Percentiles rank a stretch among this genome's conserved stretches.
These are phyloP conservation scores for Akanthomyces lecanii DNA, from an alignment of 2,329 filamentous ascomycete species.

Conservation along the genomic window DNA sequence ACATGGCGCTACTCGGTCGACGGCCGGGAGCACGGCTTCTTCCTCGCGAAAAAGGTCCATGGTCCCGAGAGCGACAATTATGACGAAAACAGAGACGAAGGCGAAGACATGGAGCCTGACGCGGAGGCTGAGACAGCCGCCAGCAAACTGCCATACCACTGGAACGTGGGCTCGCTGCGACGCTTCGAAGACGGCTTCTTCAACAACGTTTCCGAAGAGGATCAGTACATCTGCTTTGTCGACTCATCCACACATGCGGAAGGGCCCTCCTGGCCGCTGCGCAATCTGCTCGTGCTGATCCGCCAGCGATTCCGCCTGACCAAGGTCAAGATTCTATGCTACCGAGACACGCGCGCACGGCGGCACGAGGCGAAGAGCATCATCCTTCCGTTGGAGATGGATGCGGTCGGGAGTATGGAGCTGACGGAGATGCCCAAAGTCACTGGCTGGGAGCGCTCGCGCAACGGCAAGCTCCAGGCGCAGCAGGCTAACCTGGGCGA, in stretches of 20 bases:
- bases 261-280: slow-evolving; percentile 86
- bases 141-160: slow-evolving; percentile 59
- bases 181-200: slow-evolving; percentile 89
- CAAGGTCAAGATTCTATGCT: slow-evolving; percentile 81
- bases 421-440: slow-evolving; percentile 71
- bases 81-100: slow-evolving; percentile 18
- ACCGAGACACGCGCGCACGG: slow-evolving; percentile 74
- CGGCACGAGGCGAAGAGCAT: slow-evolving; percentile 79
- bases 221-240: slow-evolving; percentile 80
- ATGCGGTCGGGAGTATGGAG: slow-evolving; percentile 40
- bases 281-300: slow-evolving; percentile 83
- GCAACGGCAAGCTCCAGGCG: slow-evolving; percentile 70
- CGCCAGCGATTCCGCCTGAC: slow-evolving; percentile 74
- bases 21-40: slow-evolving; percentile 85
- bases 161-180: slow-evolving; percentile 72
- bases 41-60: slow-evolving; percentile 76
- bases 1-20: slow-evolving; percentile 85
- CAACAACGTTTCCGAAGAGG: slow-evolving; percentile 61
- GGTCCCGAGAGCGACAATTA: slow-evolving; percentile 27
- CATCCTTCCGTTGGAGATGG: slow-evolving; percentile 64
- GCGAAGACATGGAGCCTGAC: slow-evolving; percentile 33
- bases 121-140: slow-evolving; percentile 46
- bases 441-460: slow-evolving; percentile 90
- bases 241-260: slow-evolving; percentile 88
- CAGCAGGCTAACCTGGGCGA: slow-evolving; percentile 79